phyloP scores from a whole-genome alignment of 148 eudicot genomes.

The Polygonum aviculare region DNA sequence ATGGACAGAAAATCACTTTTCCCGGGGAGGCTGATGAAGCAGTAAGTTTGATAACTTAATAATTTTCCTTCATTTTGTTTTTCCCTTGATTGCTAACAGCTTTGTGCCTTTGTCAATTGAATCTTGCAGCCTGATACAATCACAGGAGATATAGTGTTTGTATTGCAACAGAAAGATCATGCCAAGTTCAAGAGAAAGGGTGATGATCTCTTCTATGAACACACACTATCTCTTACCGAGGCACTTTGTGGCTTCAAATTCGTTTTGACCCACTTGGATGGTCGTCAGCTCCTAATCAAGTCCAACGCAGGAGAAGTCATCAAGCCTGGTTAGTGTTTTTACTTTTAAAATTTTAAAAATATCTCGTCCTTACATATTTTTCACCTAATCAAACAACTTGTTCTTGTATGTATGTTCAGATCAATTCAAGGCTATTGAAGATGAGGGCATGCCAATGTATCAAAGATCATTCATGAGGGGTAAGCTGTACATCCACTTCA shows the following conservation, averaged over 20 bases:
- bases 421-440: constrained; percentile 66
- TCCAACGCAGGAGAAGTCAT: constrained; percentile 10
- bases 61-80: not conserved
- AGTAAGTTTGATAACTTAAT: constrained; percentile 21
- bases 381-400: not conserved
- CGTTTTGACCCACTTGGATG: constrained; percentile 12
- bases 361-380: constrained; percentile 29
- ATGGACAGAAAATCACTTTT: constrained; percentile 61
- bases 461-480: constrained; percentile 80
- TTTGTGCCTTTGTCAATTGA: not conserved
- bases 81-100: not conserved
- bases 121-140: constrained; percentile 16
- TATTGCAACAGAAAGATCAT: constrained; percentile 66
- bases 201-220: constrained; percentile 57
- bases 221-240: constrained; percentile 52
- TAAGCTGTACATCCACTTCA: constrained; percentile 57
- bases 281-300: constrained; percentile 8
- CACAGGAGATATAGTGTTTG: constrained; percentile 19
- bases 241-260: constrained; percentile 11
- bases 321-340: constrained; percentile 12
- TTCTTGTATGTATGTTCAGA: constrained; percentile 22
- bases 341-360: not conserved
- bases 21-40: constrained; percentile 77
- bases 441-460: constrained; percentile 74
- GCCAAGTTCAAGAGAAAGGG: constrained; percentile 72